A percentile compares a stretch with the other conserved stretches of the same genome.
These are phyloP conservation scores for Sporothrix brunneoviolacea DNA, from an alignment of 2,329 filamentous ascomycete genomes.

Conservation along the genomic window DNA sequence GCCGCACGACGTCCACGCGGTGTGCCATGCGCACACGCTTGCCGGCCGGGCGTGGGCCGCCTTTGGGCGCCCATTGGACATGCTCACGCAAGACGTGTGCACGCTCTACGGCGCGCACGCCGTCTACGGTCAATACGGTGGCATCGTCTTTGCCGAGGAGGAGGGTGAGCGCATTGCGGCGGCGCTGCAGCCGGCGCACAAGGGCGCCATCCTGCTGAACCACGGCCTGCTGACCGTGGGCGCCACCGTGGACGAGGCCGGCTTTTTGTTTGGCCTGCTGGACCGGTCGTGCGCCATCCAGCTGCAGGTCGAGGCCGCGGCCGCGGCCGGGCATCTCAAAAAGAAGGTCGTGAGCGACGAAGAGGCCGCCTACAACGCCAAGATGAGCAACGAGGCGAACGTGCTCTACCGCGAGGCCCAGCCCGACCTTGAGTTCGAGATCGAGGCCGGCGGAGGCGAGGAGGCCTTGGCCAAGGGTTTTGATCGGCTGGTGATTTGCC, in stretches of 20 bases:
- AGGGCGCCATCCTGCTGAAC: slow-evolving; percentile 60
- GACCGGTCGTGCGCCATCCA: slow-evolving; percentile 65
- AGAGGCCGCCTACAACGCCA: slow-evolving; percentile 34
- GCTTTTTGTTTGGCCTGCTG: slow-evolving; percentile 61
- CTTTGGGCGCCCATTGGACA: slow-evolving; percentile 59
- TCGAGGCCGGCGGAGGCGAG: slow-evolving; percentile 33
- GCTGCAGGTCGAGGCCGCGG: slow-evolving; percentile 60
- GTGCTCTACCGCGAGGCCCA: slow-evolving; percentile 40
- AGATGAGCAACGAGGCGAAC: slow-evolving; percentile 41
- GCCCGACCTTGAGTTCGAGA: slow-evolving; percentile 40
- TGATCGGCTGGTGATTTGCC: slow-evolving; percentile 18
- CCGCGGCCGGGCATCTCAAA: slow-evolving; percentile 31
- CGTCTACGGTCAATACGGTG: slow-evolving; percentile 53
- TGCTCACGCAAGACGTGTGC: slow-evolving; percentile 63
- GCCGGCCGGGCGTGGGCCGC: slow-evolving; percentile 61
- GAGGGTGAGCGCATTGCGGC: slow-evolving; percentile 59
- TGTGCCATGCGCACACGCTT: slow-evolving; percentile 62
- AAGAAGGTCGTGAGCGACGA: slow-evolving; percentile 35
- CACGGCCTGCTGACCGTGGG: slow-evolving; percentile 68
- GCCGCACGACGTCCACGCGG: slow-evolving; percentile 53
- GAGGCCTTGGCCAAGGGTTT: slow-evolving; percentile 23
- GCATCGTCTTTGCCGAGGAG: slow-evolving; percentile 50
- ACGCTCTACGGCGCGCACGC: slow-evolving; percentile 57
- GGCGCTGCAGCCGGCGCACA: slow-evolving; percentile 52
- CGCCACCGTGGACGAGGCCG: slow-evolving; percentile 65